Evolutionary conservation across 768 basidiomycete genomes (phyloP).

Genomic region (Boletus eberwhitei): DNA sequence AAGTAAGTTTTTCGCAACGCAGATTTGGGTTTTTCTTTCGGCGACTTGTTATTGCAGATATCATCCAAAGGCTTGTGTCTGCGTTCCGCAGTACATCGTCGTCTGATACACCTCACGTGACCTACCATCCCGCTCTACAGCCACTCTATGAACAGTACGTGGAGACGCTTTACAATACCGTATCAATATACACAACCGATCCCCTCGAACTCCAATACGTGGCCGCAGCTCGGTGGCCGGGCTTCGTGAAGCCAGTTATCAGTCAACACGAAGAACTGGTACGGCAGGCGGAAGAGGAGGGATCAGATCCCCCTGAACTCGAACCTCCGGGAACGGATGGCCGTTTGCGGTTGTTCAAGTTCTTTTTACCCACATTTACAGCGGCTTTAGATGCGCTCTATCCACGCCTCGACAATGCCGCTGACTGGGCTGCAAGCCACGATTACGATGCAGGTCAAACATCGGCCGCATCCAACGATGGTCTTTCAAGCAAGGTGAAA

Average conservation of each 20-base stretch:
- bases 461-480: background rate
- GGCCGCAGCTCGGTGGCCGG: conserved; percentile 77
- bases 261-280: conserved; percentile 38
- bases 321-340: conserved; percentile 50
- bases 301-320: conserved; percentile 26
- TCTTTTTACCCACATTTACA: conserved; percentile 62
- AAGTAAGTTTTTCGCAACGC: conserved; percentile 37
- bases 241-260: conserved; percentile 67
- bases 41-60: conserved; percentile 22
- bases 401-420: conserved; percentile 63
- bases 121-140: conserved; percentile 54
- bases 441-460: conserved; percentile 35
- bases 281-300: conserved; percentile 22
- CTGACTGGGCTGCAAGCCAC: conserved; percentile 57
- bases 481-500: conserved; percentile 2
- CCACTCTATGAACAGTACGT: conserved; percentile 65
- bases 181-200: conserved; percentile 63
- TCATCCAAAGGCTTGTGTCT: conserved; percentile 36
- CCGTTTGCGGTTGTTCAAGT: conserved; percentile 61
- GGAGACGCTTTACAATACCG: conserved; percentile 54
- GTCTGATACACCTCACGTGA: conserved; percentile 13
- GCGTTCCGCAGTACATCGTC: conserved; percentile 31
- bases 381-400: conserved; percentile 63
- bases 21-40: background rate
- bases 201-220: conserved; percentile 72